Base-by-base conservation (phyloP, 768 basidiomycete genomes). In the Naganishia randhawae region DNA sequence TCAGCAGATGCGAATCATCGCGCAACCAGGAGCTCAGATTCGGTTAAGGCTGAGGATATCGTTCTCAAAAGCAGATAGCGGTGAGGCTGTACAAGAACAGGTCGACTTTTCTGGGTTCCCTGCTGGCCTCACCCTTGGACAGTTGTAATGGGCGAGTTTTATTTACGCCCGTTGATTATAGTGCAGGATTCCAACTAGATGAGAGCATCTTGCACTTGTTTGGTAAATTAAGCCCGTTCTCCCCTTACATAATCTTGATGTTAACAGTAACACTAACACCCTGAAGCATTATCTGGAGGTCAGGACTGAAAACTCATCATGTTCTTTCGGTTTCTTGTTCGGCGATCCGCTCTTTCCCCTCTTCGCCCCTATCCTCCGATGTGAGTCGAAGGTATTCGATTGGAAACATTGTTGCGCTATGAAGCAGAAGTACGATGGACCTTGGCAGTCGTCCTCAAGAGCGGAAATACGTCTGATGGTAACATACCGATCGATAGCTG, bases 41-140 rank as follows among this genome's bases (percentile, higher is more conserved):
- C 87, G 93, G 45, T 82, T 99, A 77, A 85, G 95, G 67, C 80
- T 97, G 71, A 87, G 95, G 68, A 86, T 99, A 81, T 85, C 87
- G 19, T 99, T 85, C 81, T 82, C 83, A n/a, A 80, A 87, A 50
- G 85, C 79, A 50, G 57, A 25, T 6, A 61, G 57, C 17, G 91
- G 90, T 1, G 86, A 86, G 75, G 81, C 82, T 33, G 80, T 89
- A 61, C 91, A 93, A 79, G 96, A 99, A 55, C 94, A 97, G 82
- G 87, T 92, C 66, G 94, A 98, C 81, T 98, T 98, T 78, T 78
- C 89, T 25, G 90, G 91, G 1, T 95, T 97, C 80, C 92, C 93
- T 19, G 83, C 78, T 10, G 75, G 75, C 45, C 65, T 83, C 66
- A 82, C 82, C n/a, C 57, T 48, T 13, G 50, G 51, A 27, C 50